A percentile compares a stretch with the other conserved stretches of the same genome.
phyloP scores from a whole-genome alignment of 805 yeast species.

The Ogataea paradorogensis region DNA sequence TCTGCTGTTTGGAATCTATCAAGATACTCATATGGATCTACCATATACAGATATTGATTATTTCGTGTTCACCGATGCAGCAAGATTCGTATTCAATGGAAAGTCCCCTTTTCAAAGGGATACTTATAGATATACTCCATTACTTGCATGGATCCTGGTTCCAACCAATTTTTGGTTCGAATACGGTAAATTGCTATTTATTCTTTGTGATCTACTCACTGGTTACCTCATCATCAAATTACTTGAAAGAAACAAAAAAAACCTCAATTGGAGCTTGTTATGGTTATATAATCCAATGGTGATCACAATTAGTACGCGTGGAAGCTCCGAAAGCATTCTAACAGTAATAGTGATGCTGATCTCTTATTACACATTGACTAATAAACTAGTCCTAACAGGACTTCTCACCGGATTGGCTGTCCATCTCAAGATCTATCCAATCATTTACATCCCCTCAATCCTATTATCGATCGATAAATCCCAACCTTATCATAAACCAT shows the following conservation, averaged over 20 bases:
- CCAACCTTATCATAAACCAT: constrained; percentile 34
- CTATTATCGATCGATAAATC: constrained; percentile 36
- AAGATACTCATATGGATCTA: constrained; percentile 74
- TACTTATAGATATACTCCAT: constrained; percentile 91
- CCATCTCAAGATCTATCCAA: constrained; percentile 90
- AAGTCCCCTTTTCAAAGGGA: constrained; percentile 77
- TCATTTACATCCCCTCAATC: constrained; percentile 79
- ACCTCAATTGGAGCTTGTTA: constrained; percentile 31
- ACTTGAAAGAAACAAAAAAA: constrained; percentile 25
- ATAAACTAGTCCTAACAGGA: constrained; percentile 37
- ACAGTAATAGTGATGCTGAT: constrained; percentile 71
- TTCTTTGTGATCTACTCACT: constrained; percentile 74
- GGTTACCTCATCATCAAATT: constrained; percentile 58
- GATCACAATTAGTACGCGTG: constrained; percentile 85
- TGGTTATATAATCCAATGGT: constrained; percentile 98
- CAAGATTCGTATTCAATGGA: constrained; percentile 57
- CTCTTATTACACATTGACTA: constrained; percentile 44
- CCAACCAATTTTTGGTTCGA: constrained; percentile 63
- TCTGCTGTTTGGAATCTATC: constrained; percentile 78
- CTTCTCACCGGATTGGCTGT: constrained; percentile 70
- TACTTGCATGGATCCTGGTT: constrained; percentile 75
- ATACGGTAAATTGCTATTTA: constrained; percentile 79
- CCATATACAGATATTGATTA: constrained; percentile 95
- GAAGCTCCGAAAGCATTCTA: constrained; percentile 86
- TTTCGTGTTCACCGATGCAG: constrained; percentile 90